A percentile compares a stretch with the other conserved stretches of the same genome.
Conservation (phyloP, 371 early-diverging fungal genomes). For the Mortierella sp. region DNA sequence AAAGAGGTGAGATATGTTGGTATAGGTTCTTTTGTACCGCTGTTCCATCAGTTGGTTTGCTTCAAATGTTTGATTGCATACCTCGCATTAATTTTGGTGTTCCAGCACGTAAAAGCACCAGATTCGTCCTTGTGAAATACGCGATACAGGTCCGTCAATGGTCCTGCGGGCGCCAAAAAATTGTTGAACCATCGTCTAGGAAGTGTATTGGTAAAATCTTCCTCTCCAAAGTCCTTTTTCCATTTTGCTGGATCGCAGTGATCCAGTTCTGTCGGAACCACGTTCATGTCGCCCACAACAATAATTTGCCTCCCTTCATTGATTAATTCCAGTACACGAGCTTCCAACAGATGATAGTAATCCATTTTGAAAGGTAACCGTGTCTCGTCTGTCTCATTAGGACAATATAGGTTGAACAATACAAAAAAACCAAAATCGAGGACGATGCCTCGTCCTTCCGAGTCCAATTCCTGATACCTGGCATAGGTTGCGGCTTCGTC, state of each 20-base stretch:
- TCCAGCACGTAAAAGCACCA: constrained; percentile 84
- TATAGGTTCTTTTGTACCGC: background rate
- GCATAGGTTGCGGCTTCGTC: constrained; percentile 31
- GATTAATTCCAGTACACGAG: constrained; percentile 64
- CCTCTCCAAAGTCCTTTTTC: constrained; percentile 66
- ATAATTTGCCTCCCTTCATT: constrained; percentile 74
- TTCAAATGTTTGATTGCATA: constrained; percentile 18
- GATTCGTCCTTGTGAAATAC: constrained; percentile 62
- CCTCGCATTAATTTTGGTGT: constrained; percentile 80
- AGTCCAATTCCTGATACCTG: constrained; percentile 68
- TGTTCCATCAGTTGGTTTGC: background rate
- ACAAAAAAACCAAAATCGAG: constrained; percentile 86
- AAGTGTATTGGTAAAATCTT: constrained; percentile 73
- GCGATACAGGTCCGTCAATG: constrained; percentile 68
- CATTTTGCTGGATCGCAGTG: constrained; percentile 82
- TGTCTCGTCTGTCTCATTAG: constrained; percentile 72
- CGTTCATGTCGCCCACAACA: constrained; percentile 87
- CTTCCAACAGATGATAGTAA: constrained; percentile 68
- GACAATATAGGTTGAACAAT: constrained; percentile 87
- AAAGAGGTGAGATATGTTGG: background rate
- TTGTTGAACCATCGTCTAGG: constrained; percentile 80
- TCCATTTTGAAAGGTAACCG: constrained; percentile 74
- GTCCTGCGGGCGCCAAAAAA: constrained; percentile 68
- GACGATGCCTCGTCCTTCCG: constrained; percentile 85
- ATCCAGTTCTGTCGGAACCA: constrained; percentile 80